A percentile compares a stretch with the other conserved stretches of the same genome.
Conservation (phyloP, 495 filamentous ascomycete genomes). For the Jackrogersella multiformis region DNA sequence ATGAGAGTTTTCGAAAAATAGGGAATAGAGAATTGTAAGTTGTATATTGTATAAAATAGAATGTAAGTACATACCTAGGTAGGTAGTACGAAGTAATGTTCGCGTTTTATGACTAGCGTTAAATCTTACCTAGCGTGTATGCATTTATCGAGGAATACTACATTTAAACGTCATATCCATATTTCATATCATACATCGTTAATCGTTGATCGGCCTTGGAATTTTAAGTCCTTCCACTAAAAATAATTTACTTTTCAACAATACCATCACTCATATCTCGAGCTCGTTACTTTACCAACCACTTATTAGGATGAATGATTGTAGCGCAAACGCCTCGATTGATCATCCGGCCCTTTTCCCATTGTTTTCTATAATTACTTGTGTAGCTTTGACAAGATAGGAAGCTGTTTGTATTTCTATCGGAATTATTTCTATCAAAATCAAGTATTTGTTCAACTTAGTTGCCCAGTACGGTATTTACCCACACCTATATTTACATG, state of each 20-base stretch:
- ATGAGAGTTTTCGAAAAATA: neutral
- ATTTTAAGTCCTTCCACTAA: neutral
- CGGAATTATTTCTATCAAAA: slow-evolving; percentile 13
- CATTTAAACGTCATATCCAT: neutral
- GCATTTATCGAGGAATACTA: neutral
- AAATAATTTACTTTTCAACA: neutral
- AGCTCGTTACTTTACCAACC: neutral
- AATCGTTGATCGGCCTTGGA: neutral
- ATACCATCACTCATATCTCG: neutral
- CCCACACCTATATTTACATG: neutral
- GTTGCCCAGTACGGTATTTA: slow-evolving; percentile 8
- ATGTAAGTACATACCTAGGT: too few species aligned
- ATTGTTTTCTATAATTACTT: slow-evolving; percentile 1
- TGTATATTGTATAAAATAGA: slow-evolving; percentile 2
- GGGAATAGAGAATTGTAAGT: too few species aligned
- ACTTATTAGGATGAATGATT: neutral
- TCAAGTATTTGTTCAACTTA: neutral
- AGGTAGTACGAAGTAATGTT: neutral
- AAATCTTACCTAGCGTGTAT: neutral
- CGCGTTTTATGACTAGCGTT: slow-evolving; percentile 34
- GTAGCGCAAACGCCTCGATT: neutral
- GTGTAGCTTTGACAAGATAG: slow-evolving; percentile 19
- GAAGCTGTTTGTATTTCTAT: slow-evolving; percentile 27
- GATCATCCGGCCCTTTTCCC: neutral
- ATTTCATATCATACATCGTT: neutral